A percentile compares a stretch with the other conserved stretches of the same genome.
phyloP scores from a whole-genome alignment of 495 filamentous ascomycete species.

The Penicillium dipodomyicola region DNA sequence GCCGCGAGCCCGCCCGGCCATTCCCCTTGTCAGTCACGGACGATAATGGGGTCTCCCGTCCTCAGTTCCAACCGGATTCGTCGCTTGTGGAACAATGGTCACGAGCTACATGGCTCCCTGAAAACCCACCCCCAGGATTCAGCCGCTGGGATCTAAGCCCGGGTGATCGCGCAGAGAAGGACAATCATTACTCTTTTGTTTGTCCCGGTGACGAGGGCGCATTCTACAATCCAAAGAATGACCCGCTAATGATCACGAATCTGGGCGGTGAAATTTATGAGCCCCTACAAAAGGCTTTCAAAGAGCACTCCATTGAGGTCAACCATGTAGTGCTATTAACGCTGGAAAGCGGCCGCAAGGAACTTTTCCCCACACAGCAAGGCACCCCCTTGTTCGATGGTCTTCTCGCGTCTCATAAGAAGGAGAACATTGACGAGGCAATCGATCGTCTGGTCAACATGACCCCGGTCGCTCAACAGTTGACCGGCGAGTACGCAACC shows the following conservation, averaged over 20 bases:
- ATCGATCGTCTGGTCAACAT: conserved; percentile 34
- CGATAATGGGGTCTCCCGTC: not conserved
- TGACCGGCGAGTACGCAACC: conserved; percentile 42
- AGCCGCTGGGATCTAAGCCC: conserved; percentile 27
- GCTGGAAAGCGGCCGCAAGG: conserved; percentile 48
- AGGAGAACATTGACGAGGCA: conserved; percentile 18
- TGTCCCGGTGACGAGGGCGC: conserved; percentile 18
- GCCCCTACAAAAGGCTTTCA: conserved; percentile 31
- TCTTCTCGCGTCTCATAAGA: conserved; percentile 32
- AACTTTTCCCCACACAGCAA: conserved; percentile 46
- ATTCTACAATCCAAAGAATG: conserved; percentile 38
- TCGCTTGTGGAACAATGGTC: conserved; percentile 17
- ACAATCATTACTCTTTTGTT: conserved; percentile 21
- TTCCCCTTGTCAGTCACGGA: conserved; percentile 26
- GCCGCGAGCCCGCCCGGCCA: conserved; percentile 21
- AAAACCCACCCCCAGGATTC: conserved; percentile 29
- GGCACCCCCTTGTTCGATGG: conserved; percentile 38
- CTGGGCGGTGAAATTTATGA: conserved; percentile 35
- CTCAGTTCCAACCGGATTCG: conserved; percentile 9
- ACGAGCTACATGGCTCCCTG: conserved; percentile 30
- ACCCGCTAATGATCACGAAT: conserved; percentile 47
- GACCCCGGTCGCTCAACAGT: conserved; percentile 40
- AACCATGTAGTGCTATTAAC: conserved; percentile 45
- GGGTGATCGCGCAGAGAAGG: conserved; percentile 17
- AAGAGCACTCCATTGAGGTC: conserved; percentile 32